Conservation (phyloP, 257 asterid genomes). For the Fraxinus pennsylvanica region DNA sequence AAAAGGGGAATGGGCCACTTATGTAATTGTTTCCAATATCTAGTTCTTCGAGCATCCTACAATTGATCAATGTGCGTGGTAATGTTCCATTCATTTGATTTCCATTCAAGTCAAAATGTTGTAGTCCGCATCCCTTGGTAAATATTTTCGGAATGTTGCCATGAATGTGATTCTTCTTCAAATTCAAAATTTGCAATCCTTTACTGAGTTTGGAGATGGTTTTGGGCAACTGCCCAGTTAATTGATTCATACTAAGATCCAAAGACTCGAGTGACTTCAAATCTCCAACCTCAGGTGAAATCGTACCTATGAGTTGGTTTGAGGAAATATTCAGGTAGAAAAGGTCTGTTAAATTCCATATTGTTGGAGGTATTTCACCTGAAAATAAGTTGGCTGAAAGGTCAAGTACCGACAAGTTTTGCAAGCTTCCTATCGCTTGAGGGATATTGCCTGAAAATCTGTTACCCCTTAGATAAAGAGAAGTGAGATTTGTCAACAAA, state of each 20-base stretch:
- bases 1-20: conserved; percentile 31
- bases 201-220: conserved; percentile 39
- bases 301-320: conserved; percentile 37
- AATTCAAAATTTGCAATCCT: conserved; percentile 23
- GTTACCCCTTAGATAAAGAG: conserved; percentile 29
- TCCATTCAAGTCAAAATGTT: conserved; percentile 1
- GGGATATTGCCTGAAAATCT: conserved; percentile 48
- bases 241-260: conserved; percentile 31
- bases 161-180: conserved; percentile 21
- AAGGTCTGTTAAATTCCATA: conserved; percentile 34
- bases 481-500: conserved; percentile 15
- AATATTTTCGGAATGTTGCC: conserved; percentile 16
- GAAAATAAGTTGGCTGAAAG: conserved; percentile 47
- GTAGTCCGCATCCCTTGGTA: not conserved
- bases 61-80: conserved; percentile 25
- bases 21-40: conserved; percentile 35
- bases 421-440: conserved; percentile 38
- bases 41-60: conserved; percentile 18
- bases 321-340: conserved; percentile 20
- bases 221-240: conserved; percentile 48
- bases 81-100: conserved; percentile 27
- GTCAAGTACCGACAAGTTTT: conserved; percentile 29
- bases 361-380: conserved; percentile 40
- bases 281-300: conserved; percentile 47
- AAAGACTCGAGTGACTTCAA: conserved; percentile 27